Percentiles rank a stretch among this genome's conserved stretches.
These are phyloP conservation scores for Aspergillus costaricaensis DNA, from an alignment of 2,329 filamentous ascomycete species.

Conservation along the genomic window DNA sequence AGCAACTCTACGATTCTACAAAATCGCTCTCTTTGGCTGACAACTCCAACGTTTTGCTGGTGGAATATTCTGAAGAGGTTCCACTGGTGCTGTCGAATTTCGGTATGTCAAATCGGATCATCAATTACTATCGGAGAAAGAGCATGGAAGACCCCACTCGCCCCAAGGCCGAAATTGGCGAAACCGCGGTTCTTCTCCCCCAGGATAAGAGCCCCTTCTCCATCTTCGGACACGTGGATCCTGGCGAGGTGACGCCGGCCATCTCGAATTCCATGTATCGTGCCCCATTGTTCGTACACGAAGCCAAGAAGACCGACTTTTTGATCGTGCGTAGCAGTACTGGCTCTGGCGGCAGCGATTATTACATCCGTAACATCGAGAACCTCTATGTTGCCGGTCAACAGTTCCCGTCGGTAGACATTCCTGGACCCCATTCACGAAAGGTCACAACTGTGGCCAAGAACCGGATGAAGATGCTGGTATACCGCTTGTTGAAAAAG, in stretches of 20 bases:
- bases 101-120: slow-evolving; percentile 92
- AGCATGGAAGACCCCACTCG: slow-evolving; percentile 74
- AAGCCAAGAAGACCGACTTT: slow-evolving; percentile 77
- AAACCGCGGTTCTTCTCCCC: slow-evolving; percentile 81
- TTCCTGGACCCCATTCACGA: slow-evolving; percentile 88
- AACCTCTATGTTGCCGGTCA: slow-evolving; percentile 91
- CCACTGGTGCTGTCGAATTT: slow-evolving; percentile 92
- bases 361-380: slow-evolving; percentile 85
- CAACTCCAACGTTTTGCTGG: slow-evolving; percentile 81
- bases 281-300: slow-evolving; percentile 88
- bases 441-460: slow-evolving; percentile 98
- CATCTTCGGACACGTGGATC: slow-evolving; percentile 88
- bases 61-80: slow-evolving; percentile 95
- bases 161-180: slow-evolving; percentile 81
- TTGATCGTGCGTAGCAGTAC: slow-evolving; percentile 81
- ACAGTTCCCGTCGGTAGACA: slow-evolving; percentile 85
- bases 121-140: slow-evolving; percentile 94
- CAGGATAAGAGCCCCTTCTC: slow-evolving; percentile 97
- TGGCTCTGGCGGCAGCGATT: slow-evolving; percentile 72
- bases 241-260: slow-evolving; percentile 85
- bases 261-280: slow-evolving; percentile 95
- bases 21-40: slow-evolving; percentile 84
- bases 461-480: slow-evolving; percentile 93
- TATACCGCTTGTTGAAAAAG: slow-evolving; percentile 82
- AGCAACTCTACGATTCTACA: slow-evolving; percentile 75